Conservation (phyloP, 2,329 filamentous ascomycete species). For the Monilinia fructigena region DNA sequence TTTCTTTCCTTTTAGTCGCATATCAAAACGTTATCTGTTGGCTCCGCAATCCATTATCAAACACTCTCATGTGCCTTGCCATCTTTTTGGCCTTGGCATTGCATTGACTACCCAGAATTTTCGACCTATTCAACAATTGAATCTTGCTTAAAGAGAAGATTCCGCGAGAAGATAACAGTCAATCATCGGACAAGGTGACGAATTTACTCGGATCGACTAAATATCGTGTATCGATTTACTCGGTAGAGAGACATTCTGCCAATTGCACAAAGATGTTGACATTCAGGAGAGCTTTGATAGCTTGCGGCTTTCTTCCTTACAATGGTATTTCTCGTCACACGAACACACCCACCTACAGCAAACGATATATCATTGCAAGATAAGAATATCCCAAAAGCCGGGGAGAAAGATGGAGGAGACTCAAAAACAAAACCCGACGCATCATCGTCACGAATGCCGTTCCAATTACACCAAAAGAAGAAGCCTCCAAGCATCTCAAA, state of each 20-base stretch:
- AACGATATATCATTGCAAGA: conserved; percentile 22
- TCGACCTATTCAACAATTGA: conserved; percentile 7
- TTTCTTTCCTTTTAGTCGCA: conserved; percentile 1
- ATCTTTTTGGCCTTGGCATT: conserved; percentile 15
- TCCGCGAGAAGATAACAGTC: background rate
- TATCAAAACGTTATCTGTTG: conserved; percentile 13
- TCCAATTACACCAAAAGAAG: conserved; percentile 27
- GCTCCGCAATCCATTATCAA: conserved; percentile 19
- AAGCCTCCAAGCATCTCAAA: conserved; percentile 30
- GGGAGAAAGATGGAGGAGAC: conserved; percentile 15
- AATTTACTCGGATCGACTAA: background rate
- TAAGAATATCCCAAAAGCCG: background rate
- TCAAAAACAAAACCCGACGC: conserved; percentile 9
- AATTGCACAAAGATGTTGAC: conserved; percentile 63
- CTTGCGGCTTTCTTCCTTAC: conserved; percentile 66
- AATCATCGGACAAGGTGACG: background rate
- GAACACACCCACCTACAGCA: conserved; percentile 47
- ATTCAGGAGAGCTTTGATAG: conserved; percentile 71
- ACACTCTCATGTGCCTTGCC: conserved; percentile 17
- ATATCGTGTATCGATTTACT: conserved; percentile 1
- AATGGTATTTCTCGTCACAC: conserved; percentile 67
- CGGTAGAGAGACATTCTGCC: conserved; percentile 24
- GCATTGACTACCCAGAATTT: conserved; percentile 5
- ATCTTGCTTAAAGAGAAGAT: conserved; percentile 1
- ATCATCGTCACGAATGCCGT: conserved; percentile 25